phyloP scores from a whole-genome alignment of 2,329 filamentous ascomycete species.

The Ceratocystis albifundus region DNA sequence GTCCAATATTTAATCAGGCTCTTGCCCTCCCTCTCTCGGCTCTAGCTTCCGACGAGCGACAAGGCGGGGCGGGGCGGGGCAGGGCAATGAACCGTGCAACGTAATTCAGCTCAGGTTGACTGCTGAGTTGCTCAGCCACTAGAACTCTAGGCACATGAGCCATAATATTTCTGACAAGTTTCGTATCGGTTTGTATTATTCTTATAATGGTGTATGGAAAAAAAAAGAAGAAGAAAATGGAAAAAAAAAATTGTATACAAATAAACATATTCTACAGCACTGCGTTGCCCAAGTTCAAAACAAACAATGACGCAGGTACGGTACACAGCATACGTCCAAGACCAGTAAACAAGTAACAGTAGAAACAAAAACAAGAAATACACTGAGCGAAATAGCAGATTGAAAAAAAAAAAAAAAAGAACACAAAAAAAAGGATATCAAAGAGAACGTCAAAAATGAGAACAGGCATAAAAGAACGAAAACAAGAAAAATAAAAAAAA shows the following conservation, averaged over 20 bases:
- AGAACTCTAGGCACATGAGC: neutral
- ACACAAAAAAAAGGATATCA: neutral
- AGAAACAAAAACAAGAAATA: neutral
- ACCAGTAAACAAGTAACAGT: too few species aligned
- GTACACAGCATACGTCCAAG: neutral
- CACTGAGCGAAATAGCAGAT: too few species aligned
- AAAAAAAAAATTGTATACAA: neutral
- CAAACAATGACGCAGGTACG: neutral
- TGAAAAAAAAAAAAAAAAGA: neutral
- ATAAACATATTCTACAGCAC: neutral
- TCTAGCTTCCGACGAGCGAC: neutral
- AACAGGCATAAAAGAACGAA: conserved; percentile 1
- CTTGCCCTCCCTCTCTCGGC: neutral
- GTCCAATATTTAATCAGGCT: neutral
- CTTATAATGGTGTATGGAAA: too few species aligned
- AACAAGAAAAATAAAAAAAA: conserved; percentile 6
- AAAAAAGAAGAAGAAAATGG: too few species aligned
- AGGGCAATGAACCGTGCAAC: neutral
- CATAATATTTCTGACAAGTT: neutral
- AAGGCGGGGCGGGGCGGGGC: neutral
- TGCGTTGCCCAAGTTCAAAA: neutral
- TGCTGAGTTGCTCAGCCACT: neutral
- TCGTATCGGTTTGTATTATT: neutral
- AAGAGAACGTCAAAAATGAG: too few species aligned
- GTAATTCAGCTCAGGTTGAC: neutral